These are phyloP conservation scores for Prosopis cineraria DNA, from an alignment of 306 rosid species.

Conservation along the genomic window DNA sequence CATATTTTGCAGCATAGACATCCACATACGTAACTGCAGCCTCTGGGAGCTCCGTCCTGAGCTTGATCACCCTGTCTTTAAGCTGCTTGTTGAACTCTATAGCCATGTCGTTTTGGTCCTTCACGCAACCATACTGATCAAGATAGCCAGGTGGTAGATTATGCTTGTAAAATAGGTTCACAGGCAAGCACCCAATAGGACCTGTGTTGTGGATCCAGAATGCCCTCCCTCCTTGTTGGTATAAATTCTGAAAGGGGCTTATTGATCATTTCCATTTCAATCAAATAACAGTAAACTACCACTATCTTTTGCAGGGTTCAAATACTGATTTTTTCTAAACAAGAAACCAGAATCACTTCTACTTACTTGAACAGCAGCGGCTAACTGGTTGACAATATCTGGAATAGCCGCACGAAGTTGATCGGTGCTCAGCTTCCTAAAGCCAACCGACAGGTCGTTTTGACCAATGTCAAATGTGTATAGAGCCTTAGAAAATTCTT, in stretches of 20 bases:
- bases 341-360: neutral
- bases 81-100: conserved; percentile 65
- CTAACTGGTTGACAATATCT: conserved; percentile 74
- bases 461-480: conserved; percentile 93
- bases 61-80: conserved; percentile 64
- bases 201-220: conserved; percentile 78
- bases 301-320: neutral
- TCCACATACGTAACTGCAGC: conserved; percentile 90
- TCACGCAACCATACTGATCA: conserved; percentile 67
- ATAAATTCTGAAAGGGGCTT: conserved; percentile 41
- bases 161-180: conserved; percentile 53
- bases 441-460: conserved; percentile 84
- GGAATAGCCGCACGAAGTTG: conserved; percentile 72
- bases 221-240: conserved; percentile 57
- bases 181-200: conserved; percentile 64
- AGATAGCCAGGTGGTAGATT: conserved; percentile 54
- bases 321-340: neutral
- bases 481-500: conserved; percentile 80
- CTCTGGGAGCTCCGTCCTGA: conserved; percentile 73
- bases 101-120: conserved; percentile 58
- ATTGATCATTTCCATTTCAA: neutral
- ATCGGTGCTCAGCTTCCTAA: conserved; percentile 62
- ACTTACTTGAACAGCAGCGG: conserved; percentile 77
- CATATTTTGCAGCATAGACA: conserved; percentile 78
- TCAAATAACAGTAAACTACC: neutral